Evolutionary conservation across 306 rosid species (phyloP).

Genomic region (Prunus armeniaca): DNA sequence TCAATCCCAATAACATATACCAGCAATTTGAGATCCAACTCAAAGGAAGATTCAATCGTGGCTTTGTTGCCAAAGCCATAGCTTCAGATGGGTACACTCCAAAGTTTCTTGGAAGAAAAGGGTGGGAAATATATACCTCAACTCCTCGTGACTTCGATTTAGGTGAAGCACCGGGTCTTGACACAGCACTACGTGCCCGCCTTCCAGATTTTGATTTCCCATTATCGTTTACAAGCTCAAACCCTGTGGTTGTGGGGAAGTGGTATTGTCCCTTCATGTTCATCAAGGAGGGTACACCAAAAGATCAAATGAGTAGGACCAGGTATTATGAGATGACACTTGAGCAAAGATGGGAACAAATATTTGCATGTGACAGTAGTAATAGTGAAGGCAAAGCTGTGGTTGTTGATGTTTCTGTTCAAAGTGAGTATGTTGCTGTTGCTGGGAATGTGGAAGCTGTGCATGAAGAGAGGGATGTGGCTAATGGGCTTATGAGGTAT

Average conservation of each 20-base stretch:
- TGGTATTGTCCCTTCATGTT: slow-evolving; percentile 42
- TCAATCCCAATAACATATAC: slow-evolving; percentile 28
- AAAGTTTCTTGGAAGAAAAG: slow-evolving; percentile 12
- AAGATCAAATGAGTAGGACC: slow-evolving; percentile 5
- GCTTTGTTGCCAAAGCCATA: slow-evolving; percentile 31
- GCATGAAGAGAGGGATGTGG: slow-evolving; percentile 14
- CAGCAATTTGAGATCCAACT: slow-evolving; percentile 29
- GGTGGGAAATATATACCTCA: slow-evolving; percentile 11
- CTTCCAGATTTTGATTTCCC: slow-evolving; percentile 29
- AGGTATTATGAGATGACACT: slow-evolving; percentile 35
- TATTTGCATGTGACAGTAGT: slow-evolving; percentile 15
- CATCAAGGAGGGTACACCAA: slow-evolving; percentile 15
- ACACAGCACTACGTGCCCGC: slow-evolving; percentile 13
- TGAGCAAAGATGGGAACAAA: slow-evolving; percentile 39
- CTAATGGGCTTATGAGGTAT: slow-evolving; percentile 44
- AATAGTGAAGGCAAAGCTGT: not conserved
- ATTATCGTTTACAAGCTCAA: not conserved
- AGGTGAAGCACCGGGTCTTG: slow-evolving; percentile 32
- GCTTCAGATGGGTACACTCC: slow-evolving; percentile 34
- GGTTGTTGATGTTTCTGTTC: slow-evolving; percentile 14
- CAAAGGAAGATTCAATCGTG: not conserved
- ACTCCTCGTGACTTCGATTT: slow-evolving; percentile 18
- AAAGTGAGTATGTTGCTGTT: slow-evolving; percentile 33
- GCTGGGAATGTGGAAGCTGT: slow-evolving; percentile 31
- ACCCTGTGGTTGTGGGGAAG: slow-evolving; percentile 30